These are phyloP conservation scores for Sclerotinia sclerotiorum DNA, from an alignment of 2,329 filamentous ascomycete species.

Conservation along the genomic window DNA sequence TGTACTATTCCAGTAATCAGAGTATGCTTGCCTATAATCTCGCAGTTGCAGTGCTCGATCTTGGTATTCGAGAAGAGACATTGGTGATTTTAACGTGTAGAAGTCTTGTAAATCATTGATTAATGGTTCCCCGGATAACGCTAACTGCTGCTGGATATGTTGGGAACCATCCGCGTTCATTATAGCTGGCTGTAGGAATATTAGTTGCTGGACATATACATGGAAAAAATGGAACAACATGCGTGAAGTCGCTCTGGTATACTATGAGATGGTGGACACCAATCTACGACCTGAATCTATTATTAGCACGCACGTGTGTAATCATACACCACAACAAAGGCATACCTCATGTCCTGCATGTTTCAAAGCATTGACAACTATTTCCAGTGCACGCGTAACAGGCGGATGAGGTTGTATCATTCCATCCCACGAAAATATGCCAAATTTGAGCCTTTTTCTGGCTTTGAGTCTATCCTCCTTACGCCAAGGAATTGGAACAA, in stretches of 20 bases:
- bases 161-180: slow-evolving; percentile 18
- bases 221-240: background rate
- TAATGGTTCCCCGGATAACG: slow-evolving; percentile 18
- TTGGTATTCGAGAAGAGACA: slow-evolving; percentile 22
- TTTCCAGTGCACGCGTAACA: slow-evolving; percentile 51
- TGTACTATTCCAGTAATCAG: slow-evolving; percentile 45
- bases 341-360: slow-evolving; percentile 8
- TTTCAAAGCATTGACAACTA: slow-evolving; percentile 39
- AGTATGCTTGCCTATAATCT: slow-evolving; percentile 14
- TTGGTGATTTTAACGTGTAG: slow-evolving; percentile 5
- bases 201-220: background rate
- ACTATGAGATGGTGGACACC: slow-evolving; percentile 20
- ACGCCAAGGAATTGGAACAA: slow-evolving; percentile 63
- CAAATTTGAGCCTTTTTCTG: slow-evolving; percentile 48
- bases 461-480: slow-evolving; percentile 42
- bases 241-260: slow-evolving; percentile 19
- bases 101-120: slow-evolving; percentile 9
- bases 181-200: background rate
- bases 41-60: slow-evolving; percentile 14
- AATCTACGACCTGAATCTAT: background rate
- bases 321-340: background rate
- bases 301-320: background rate
- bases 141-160: slow-evolving; percentile 20
- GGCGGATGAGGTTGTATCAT: slow-evolving; percentile 54
- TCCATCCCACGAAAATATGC: slow-evolving; percentile 53